Evolutionary conservation across 2,329 filamentous ascomycete species (phyloP).

Genomic region (Sordariomycetes sp.): DNA sequence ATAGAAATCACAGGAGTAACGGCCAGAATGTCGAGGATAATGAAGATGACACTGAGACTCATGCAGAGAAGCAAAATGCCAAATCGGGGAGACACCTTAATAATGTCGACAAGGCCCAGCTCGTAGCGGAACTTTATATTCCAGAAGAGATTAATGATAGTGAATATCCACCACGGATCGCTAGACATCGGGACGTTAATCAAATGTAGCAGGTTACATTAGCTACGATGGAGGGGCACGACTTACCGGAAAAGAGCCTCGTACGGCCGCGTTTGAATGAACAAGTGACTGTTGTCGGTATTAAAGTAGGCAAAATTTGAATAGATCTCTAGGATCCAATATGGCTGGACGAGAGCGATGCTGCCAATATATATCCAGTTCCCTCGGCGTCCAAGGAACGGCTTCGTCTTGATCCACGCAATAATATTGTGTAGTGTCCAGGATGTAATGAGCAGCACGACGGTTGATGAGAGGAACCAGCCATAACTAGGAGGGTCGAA

Average conservation of each 20-base stretch:
- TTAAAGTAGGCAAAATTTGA: slow-evolving; percentile 55
- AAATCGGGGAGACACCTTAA: slow-evolving; percentile 49
- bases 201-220: not conserved
- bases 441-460: slow-evolving; percentile 46
- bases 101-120: slow-evolving; percentile 40
- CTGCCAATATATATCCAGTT: slow-evolving; percentile 44
- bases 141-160: slow-evolving; percentile 43
- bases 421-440: slow-evolving; percentile 55
- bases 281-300: slow-evolving; percentile 32
- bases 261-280: slow-evolving; percentile 39
- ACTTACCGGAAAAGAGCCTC: slow-evolving; percentile 44
- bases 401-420: slow-evolving; percentile 53
- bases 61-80: slow-evolving; percentile 48
- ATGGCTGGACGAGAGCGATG: slow-evolving; percentile 44
- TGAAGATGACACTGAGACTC: slow-evolving; percentile 45
- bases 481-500: slow-evolving; percentile 35
- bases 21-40: slow-evolving; percentile 45
- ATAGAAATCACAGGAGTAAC: slow-evolving; percentile 37
- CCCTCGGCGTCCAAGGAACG: slow-evolving; percentile 36
- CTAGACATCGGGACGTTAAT: slow-evolving; percentile 13
- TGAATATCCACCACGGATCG: slow-evolving; percentile 58
- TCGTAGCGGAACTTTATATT: slow-evolving; percentile 50
- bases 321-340: slow-evolving; percentile 52
- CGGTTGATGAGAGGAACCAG: slow-evolving; percentile 50
- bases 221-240: slow-evolving; percentile 4